A percentile compares a stretch with the other conserved stretches of the same genome.
These are phyloP conservation scores for Lagenaria siceraria DNA, from an alignment of 306 rosid species.

Conservation along the genomic window DNA sequence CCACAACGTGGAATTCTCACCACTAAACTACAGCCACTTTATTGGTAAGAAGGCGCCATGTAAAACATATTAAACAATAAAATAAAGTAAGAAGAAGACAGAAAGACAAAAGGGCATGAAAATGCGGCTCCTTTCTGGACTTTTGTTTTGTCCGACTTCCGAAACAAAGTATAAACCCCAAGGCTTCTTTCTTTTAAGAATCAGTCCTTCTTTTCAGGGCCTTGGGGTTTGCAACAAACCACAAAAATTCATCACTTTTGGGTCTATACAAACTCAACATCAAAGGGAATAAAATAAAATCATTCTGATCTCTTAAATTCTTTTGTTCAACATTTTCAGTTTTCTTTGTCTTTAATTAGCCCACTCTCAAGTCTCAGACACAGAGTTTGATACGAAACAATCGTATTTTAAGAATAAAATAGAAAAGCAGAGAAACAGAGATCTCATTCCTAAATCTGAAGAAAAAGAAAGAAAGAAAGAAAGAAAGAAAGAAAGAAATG, in stretches of 20 bases:
- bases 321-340: too few species aligned
- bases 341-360: too few species aligned
- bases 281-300: too few species aligned
- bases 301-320: too few species aligned
- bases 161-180: not conserved
- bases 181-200: not conserved
- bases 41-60: not conserved
- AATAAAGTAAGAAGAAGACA: not conserved
- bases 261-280: too few species aligned
- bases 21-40: conserved; percentile 13
- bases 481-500: not conserved
- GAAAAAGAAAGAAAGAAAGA: not conserved
- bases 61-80: too few species aligned
- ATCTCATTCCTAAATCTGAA: too few species aligned
- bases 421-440: not conserved
- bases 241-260: not conserved
- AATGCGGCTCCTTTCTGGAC: not conserved
- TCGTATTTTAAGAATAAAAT: too few species aligned
- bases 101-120: not conserved
- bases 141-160: not conserved
- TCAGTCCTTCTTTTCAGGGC: conserved; percentile 4
- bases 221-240: not conserved
- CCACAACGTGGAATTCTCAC: conserved; percentile 13
- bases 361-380: too few species aligned
- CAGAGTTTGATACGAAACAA: too few species aligned